Evolutionary conservation across 2,329 filamentous ascomycete species (phyloP).

Genomic region (Claviceps lovelessii): DNA sequence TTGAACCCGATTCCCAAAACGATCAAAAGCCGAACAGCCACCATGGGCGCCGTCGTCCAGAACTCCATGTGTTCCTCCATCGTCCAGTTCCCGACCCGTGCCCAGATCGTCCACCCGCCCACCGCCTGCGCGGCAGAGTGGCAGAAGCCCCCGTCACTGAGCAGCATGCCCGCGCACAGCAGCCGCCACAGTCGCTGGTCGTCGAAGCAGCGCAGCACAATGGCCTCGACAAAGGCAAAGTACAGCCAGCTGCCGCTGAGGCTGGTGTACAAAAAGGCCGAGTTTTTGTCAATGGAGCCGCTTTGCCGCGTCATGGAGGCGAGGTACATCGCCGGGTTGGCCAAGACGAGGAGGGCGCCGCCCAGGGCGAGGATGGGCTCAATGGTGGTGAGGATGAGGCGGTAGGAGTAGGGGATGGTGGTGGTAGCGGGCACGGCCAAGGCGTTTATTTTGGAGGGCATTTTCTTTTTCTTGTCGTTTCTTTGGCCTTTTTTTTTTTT

Average conservation of each 20-base stretch:
- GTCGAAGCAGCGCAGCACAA: conserved; percentile 19
- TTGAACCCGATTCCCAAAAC: conserved; percentile 16
- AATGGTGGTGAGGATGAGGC: conserved; percentile 18
- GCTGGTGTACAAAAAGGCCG: conserved; percentile 11
- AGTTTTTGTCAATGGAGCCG: conserved; percentile 7
- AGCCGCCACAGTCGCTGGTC: conserved; percentile 21
- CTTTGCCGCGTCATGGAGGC: conserved; percentile 15
- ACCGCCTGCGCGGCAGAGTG: conserved; percentile 19
- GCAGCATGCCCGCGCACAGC: conserved; percentile 21
- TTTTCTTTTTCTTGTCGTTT: too few species aligned
- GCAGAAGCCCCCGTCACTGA: conserved; percentile 19
- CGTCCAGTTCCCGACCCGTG: conserved; percentile 14
- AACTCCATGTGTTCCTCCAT: conserved; percentile 16
- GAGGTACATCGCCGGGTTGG: conserved; percentile 15
- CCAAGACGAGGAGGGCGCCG: conserved; percentile 18
- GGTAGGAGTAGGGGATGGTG: conserved; percentile 18
- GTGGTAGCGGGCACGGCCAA: too few species aligned
- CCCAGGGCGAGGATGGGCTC: conserved; percentile 21
- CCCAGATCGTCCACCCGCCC: conserved; percentile 18
- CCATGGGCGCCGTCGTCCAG: conserved; percentile 13
- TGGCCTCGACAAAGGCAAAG: conserved; percentile 23
- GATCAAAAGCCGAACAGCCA: conserved; percentile 15
- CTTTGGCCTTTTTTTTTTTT: too few species aligned
- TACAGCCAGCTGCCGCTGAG: conserved; percentile 13
- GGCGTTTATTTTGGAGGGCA: neutral